Evolutionary conservation across 2,329 filamentous ascomycete genomes (phyloP).

Genomic region (Aureobasidium sp.): DNA sequence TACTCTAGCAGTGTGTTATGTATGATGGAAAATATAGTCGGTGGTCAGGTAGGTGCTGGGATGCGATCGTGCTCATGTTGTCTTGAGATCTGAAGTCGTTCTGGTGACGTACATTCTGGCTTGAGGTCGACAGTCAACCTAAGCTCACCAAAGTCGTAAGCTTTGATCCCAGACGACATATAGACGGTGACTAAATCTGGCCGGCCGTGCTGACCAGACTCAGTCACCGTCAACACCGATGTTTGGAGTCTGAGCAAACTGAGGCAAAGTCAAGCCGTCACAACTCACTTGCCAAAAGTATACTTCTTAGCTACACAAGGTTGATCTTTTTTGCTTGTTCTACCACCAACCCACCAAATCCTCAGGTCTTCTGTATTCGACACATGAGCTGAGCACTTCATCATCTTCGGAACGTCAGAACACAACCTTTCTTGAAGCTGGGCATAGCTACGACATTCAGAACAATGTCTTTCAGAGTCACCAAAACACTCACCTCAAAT

Average conservation of each 20-base stretch:
- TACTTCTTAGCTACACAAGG: neutral
- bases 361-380: neutral
- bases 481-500: conserved; percentile 2
- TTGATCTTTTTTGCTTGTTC: neutral
- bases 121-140: too few relatives aligned
- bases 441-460: neutral
- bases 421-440: neutral
- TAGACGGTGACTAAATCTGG: too few relatives aligned
- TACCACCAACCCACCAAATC: neutral
- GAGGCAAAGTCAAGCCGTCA: neutral
- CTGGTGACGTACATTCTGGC: neutral
- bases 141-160: too few relatives aligned
- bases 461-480: neutral
- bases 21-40: neutral
- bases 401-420: neutral
- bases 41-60: neutral
- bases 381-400: neutral
- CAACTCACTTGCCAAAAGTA: neutral
- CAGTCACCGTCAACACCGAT: too few relatives aligned
- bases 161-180: too few relatives aligned
- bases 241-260: too few relatives aligned
- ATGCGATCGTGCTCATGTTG: neutral
- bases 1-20: too few relatives aligned
- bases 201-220: too few relatives aligned
- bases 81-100: neutral